Conservation (phyloP, 1,139 yeast genomes). For the Magnusiomyces clavatus region DNA sequence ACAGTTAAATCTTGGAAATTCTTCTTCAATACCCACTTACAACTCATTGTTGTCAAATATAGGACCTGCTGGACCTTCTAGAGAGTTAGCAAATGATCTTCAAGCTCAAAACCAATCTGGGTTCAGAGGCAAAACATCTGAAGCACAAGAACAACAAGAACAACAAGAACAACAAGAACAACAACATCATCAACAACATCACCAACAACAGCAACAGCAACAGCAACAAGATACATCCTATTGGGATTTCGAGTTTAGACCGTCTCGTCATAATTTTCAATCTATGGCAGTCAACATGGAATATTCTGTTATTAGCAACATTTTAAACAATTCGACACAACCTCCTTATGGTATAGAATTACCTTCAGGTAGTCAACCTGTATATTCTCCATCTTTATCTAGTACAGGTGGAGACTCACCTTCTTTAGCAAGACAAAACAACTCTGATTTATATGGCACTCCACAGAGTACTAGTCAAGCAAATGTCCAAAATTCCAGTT, state of each 20-base stretch:
- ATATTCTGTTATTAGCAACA: conserved; percentile 67
- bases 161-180: conserved; percentile 8
- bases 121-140: neutral
- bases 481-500: neutral
- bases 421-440: neutral
- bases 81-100: neutral
- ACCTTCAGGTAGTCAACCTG: conserved; percentile 17
- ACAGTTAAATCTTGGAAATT: no score
- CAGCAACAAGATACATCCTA: conserved; percentile 1
- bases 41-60: no score
- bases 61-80: no score
- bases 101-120: conserved; percentile 2
- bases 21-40: no score
- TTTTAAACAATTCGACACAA: conserved; percentile 40
- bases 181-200: conserved; percentile 6
- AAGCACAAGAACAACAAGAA: neutral
- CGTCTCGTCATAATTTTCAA: conserved; percentile 35
- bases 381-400: neutral
- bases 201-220: conserved; percentile 7
- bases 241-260: conserved; percentile 3
- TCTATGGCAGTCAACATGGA: conserved; percentile 77
- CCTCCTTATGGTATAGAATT: neutral
- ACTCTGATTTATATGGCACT: no score
- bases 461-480: no score
- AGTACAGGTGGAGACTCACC: conserved; percentile 2